phyloP scores from a whole-genome alignment of 768 basidiomycete species.

The Tulasnella calospora region DNA sequence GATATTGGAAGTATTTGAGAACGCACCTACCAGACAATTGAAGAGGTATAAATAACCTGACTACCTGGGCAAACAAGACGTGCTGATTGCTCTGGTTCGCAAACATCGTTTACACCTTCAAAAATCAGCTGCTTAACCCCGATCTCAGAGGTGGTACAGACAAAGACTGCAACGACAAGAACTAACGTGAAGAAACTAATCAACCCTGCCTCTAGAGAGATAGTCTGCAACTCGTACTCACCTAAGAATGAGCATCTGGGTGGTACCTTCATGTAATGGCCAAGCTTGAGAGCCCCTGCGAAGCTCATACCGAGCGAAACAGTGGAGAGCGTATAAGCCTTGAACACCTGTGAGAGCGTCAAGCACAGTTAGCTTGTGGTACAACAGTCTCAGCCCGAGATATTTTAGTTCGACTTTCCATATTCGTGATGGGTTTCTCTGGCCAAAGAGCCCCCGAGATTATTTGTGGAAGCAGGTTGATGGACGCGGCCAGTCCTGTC shows the following conservation, averaged over 20 bases:
- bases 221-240: not conserved
- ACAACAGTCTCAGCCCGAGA: not conserved
- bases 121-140: constrained; percentile 42
- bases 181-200: constrained; percentile 28
- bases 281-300: constrained; percentile 39
- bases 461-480: constrained; percentile 44
- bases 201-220: not conserved
- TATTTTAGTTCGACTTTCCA: constrained; percentile 32
- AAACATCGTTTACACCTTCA: constrained; percentile 40
- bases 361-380: not conserved
- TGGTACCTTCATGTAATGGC: constrained; percentile 50
- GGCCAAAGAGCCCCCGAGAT: constrained; percentile 43
- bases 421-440: constrained; percentile 43
- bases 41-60: constrained; percentile 40
- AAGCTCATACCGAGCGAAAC: constrained; percentile 33
- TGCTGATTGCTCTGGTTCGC: constrained; percentile 34
- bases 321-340: constrained; percentile 38
- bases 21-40: constrained; percentile 41
- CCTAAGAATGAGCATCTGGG: constrained; percentile 41
- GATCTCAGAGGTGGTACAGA: constrained; percentile 40
- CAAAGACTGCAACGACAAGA: constrained; percentile 36
- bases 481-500: constrained; percentile 39
- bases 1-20: not conserved
- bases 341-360: constrained; percentile 34
- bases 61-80: constrained; percentile 41